Evolutionary conservation across 2,329 filamentous ascomycete genomes (phyloP).

Genomic region (Rasamsonia emersonii): DNA sequence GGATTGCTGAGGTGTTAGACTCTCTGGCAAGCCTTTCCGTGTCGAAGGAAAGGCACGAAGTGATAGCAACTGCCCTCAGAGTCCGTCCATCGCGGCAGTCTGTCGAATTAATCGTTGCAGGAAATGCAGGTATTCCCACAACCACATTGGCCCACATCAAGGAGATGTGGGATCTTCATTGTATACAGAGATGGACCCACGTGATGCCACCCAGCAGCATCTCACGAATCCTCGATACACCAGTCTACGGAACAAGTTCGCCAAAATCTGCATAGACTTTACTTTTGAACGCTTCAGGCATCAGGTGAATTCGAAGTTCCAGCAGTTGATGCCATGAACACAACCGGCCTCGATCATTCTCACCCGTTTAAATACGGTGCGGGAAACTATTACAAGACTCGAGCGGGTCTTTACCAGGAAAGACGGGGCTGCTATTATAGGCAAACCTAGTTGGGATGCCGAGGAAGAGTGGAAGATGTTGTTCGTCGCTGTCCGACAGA

Average conservation of each 20-base stretch:
- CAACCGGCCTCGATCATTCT: not conserved
- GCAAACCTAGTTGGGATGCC: too few species aligned
- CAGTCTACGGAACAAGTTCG: not conserved
- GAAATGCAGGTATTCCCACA: not conserved
- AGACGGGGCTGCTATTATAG: too few species aligned
- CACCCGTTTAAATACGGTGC: not conserved
- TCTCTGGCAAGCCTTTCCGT: not conserved
- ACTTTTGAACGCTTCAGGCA: not conserved
- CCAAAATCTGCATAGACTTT: not conserved
- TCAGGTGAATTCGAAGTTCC: not conserved
- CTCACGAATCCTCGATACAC: not conserved
- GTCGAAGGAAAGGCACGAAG: slow-evolving; percentile 2
- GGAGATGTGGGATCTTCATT: not conserved
- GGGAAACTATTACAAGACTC: not conserved
- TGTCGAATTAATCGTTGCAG: not conserved
- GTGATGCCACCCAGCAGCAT: not conserved
- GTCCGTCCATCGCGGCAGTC: not conserved
- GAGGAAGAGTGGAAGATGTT: too few species aligned
- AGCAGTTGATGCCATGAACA: not conserved
- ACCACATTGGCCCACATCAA: not conserved
- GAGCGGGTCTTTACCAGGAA: not conserved
- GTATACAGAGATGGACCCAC: not conserved
- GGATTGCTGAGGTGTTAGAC: not conserved
- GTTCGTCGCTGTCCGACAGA: too few species aligned
- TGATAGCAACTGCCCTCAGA: not conserved